Evolutionary conservation across 2,329 filamentous ascomycete species (phyloP), one percentile per base, ranked within the genome.

Genomic region (Pseudofabraea citricarpa): DNA sequence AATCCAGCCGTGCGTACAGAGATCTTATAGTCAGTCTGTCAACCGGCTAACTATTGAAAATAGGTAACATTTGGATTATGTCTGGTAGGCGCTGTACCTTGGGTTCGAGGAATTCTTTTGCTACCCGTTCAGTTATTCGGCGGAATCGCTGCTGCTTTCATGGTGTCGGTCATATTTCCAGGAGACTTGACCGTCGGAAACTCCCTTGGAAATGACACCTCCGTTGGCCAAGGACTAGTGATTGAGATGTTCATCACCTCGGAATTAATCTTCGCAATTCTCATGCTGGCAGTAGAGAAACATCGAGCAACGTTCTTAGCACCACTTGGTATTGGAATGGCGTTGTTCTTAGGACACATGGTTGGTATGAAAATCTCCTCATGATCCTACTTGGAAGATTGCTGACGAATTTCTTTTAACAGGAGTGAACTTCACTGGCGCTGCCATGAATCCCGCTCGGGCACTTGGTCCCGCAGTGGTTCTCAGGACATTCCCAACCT

Each of bases 241-340:
- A 70, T 73, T 20, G 70, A 73, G 48, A 68, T 69, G 48, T 59
- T 73, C 29, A 54, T 72, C 4, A 72, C 70, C 4, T 64, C 66
- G 6, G 62, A 71, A 45, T 47, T 73, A 23, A 62, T 72, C 3
- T 69, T 72, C 41, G 66, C 67, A 21, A 70, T 72, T 37, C 67
- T 72, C 44, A 70, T 72, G 68, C 58, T 72, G 35, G 83, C 83
- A 0, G 77, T 79, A 4, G 83, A 87, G 59, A 88, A 89, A 65
- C 83, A 88, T 61, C 80, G 81, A 35, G 78, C 79, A 2, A 89
- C 85, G 0, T 87, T 74, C 57, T 65, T 88, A 1, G 85, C 85
- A 0, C 85, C 85, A 0, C 66, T 89, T 3, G 83, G 81, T 10
- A 87, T 90, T 52, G 86, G 86, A 1, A 63, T 87, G 2, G 71